Base-by-base conservation (phyloP, 371 early-diverging fungal genomes). In the Mortierella sp. region DNA sequence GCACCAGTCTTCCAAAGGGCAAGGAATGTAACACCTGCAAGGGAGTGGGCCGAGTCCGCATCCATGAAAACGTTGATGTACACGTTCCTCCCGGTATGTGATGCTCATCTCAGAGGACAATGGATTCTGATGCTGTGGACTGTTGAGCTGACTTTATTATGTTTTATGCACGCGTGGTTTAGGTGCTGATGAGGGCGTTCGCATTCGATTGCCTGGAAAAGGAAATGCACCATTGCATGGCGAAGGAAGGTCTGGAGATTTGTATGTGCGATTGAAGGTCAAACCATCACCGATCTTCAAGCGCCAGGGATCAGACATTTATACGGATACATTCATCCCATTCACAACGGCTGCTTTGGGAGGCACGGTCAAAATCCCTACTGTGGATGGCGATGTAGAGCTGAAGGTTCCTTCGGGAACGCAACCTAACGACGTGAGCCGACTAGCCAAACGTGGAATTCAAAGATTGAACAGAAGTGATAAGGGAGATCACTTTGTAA, bases 341-440 rank as follows among this genome's bases (percentile, higher is more conserved):
- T 87, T 97, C 66, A 84, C 89, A 22, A 91, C 86, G 2, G 96
- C 96, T 4, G 79, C 95, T 1, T 80, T 97, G 34, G 98, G 98
- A 41, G 98, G 98, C 51, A 82, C 80, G 6, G 78, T 96, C 21
- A 85, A 88, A 6, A 87, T 97, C 40, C 96, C 96, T 3, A 96
- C 97, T 9, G 83, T 96, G 12, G 94, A 94, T 69, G 97, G 98
- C 44, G 93, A 95, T 63, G 95, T 96, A 1, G 98, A 97, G 55
- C 79, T 97, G 41, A 91, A 86, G 58, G 74, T 97, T 21, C 91
- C 90, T 7, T 70, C 91, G 10, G 96, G 96, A 27, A 89, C 92
- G 9, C 98, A 97, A 69, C 95, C 96, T 1, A 92, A 90, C 25
- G 96, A 96, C 22, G 85, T 86, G 51, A 88, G 90, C 41, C 80